phyloP scores from a whole-genome alignment of 106 monocot genomes.

The Dioscorea alata region DNA sequence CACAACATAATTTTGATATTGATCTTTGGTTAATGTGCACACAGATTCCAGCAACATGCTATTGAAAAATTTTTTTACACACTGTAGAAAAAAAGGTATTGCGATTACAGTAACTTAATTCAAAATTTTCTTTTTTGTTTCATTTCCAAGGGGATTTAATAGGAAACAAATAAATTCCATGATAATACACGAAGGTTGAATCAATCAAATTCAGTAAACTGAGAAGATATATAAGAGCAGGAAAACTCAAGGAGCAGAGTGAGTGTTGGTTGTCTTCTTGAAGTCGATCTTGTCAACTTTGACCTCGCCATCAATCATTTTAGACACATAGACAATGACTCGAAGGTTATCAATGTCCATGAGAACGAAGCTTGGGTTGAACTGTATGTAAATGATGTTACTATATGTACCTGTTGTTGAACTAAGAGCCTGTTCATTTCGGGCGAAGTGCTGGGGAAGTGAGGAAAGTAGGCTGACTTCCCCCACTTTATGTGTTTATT shows the following conservation, averaged over 20 bases:
- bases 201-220: not conserved
- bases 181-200: not conserved
- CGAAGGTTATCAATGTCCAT: constrained; percentile 95
- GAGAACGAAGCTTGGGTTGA: constrained; percentile 93
- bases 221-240: not conserved
- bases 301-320: constrained; percentile 92
- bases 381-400: constrained; percentile 89
- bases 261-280: constrained; percentile 73
- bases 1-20: too few species aligned
- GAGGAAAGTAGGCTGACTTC: too few species aligned
- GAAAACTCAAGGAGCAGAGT: constrained; percentile 12
- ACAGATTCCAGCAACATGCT: too few species aligned
- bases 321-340: constrained; percentile 92
- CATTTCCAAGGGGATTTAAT: too few species aligned
- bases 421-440: too few species aligned
- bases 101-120: too few species aligned
- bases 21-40: too few species aligned
- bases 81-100: too few species aligned
- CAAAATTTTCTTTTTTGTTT: too few species aligned
- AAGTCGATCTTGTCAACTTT: constrained; percentile 98
- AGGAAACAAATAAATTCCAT: not conserved
- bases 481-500: too few species aligned
- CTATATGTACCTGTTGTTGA: constrained; percentile 91
- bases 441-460: too few species aligned
- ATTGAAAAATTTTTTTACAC: too few species aligned